Evolutionary conservation across 1,284 basidiomycete species (phyloP), one percentile per base, ranked within the genome.

Genomic region (Leccinum variabile): DNA sequence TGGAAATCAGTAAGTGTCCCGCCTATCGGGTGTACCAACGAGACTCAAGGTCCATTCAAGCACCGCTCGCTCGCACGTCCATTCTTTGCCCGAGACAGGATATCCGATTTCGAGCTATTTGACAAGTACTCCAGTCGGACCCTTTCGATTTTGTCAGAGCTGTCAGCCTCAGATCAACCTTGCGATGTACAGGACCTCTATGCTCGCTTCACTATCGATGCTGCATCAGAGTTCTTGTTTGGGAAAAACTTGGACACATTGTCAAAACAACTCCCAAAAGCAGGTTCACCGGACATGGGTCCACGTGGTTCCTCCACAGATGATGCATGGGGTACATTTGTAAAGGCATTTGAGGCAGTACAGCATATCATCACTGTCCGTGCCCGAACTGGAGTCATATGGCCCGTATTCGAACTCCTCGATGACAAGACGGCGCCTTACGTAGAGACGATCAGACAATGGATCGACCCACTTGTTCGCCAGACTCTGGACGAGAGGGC

Each of bases 191-290:
- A 91, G 68, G 90, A 91, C 69, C 78, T 92, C 1, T 87, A 82
- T 64, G 77, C 83, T 6, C 84, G 90, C 7, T 89, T 91, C 70
- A 84, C 88, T 1, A 79, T 91, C 52, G 90, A 89, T 69, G 78
- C 84, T 1, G 86, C 88, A 1, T 87, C 88, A 9, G 87, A 89
- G 62, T 90, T 89, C 68, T 76, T 90, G 32, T 89, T 89, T 66
- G 88, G 88, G 5, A 77, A 79, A 62, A 84, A 84, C 63, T 69
- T 90, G 56, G 79, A 88, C 63, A 89, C 88, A 1, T 76, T 90
- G 16, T 84, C 82, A 6, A 79, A 77, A 1, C 69, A 79, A 3
- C 79, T 88, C 4, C 87, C 87, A 1, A 72, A 79, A 14, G 78
- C 86, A 2, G 80, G 79, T 2, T 73, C 77, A 41, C 78, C 80